These are phyloP conservation scores for Aureobasidium leucospermi DNA, from an alignment of 2,329 filamentous ascomycete genomes.

Conservation along the genomic window DNA sequence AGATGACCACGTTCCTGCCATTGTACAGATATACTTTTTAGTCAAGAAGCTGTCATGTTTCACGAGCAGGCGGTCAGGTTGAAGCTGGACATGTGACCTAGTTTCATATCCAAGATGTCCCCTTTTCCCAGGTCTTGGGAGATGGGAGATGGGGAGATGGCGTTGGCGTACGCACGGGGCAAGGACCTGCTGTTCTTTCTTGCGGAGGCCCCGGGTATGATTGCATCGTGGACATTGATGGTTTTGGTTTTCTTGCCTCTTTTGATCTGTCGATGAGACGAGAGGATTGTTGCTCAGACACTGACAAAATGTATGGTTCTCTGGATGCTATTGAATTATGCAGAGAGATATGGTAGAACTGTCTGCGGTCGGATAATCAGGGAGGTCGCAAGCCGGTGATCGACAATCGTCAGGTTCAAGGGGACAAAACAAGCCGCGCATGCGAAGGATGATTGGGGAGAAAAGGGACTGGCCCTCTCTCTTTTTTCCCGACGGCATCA, in stretches of 20 bases:
- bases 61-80: neutral
- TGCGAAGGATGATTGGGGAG: conserved; percentile 4
- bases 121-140: neutral
- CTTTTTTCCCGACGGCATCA: neutral
- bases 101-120: neutral
- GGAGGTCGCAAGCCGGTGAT: neutral
- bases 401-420: conserved; percentile 8
- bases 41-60: neutral
- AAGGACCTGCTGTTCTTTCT: neutral
- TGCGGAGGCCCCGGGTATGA: neutral
- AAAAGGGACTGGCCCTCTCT: neutral
- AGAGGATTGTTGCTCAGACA: no score
- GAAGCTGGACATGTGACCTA: neutral
- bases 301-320: no score
- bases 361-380: neutral
- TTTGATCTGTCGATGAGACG: no score
- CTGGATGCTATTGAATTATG: neutral
- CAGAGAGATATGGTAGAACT: neutral
- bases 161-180: neutral
- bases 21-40: neutral
- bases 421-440: conserved; percentile 3
- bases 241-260: neutral
- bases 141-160: neutral
- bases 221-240: neutral
- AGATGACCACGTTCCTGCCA: neutral